Evolutionary conservation across 2,329 filamentous ascomycete genomes (phyloP).

Genomic region (Paracorniculantispora psalliotae): DNA sequence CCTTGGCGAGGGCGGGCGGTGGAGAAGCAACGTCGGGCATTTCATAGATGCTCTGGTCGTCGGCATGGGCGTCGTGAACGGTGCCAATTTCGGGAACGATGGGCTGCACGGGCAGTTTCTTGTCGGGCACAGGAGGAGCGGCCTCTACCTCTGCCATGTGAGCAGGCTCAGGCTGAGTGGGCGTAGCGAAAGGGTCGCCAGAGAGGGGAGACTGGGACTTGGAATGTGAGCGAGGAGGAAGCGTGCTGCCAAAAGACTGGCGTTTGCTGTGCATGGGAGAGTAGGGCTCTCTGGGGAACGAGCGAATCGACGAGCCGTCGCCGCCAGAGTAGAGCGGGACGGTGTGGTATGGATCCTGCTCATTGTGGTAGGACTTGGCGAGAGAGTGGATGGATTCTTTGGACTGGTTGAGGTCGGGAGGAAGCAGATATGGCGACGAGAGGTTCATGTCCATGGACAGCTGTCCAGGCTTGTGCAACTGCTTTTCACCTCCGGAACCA

Average conservation of each 20-base stretch:
- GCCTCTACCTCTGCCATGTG: constrained; percentile 17
- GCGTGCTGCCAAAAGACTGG: constrained; percentile 25
- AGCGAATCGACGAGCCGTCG: constrained; percentile 53
- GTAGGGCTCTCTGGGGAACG: constrained; percentile 37
- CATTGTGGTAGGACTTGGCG: constrained; percentile 66
- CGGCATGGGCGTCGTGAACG: constrained; percentile 22
- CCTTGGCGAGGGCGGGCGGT: constrained; percentile 25
- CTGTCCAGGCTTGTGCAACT: constrained; percentile 43
- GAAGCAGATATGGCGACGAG: constrained; percentile 87
- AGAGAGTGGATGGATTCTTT: constrained; percentile 83
- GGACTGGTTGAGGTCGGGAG: constrained; percentile 71
- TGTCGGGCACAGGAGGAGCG: constrained; percentile 21
- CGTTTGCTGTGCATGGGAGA: constrained; percentile 39
- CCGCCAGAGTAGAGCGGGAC: constrained; percentile 52
- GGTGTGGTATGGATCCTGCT: constrained; percentile 80
- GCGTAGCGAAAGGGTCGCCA: constrained; percentile 32
- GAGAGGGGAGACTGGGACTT: constrained; percentile 34
- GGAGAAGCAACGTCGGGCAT: constrained; percentile 27
- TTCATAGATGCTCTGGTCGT: constrained; percentile 21
- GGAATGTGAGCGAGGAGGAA: constrained; percentile 36
- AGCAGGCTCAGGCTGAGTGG: constrained; percentile 26
- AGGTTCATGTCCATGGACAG: constrained; percentile 71
- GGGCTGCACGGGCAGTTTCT: constrained; percentile 27
- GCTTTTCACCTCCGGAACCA: constrained; percentile 53
- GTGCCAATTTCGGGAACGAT: constrained; percentile 36